Evolutionary conservation across 1,284 basidiomycete species (phyloP).

Genomic region (Leccinum pallidistipes): DNA sequence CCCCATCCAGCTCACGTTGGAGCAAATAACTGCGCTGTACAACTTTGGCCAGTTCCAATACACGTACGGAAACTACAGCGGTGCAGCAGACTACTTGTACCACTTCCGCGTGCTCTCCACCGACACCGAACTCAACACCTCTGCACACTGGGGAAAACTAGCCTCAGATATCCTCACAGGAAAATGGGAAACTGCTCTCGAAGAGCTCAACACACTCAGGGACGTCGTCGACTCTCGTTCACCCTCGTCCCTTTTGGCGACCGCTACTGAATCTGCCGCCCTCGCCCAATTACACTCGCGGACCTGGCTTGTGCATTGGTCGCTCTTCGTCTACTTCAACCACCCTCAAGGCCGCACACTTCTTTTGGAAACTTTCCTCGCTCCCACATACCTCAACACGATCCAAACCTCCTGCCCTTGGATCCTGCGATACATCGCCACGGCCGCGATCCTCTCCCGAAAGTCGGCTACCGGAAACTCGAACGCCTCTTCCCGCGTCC

Average conservation of each 20-base stretch:
- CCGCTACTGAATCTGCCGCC: slow-evolving; percentile 58
- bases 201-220: slow-evolving; percentile 91
- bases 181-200: slow-evolving; percentile 91
- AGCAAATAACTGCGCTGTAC: slow-evolving; percentile 96
- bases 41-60: slow-evolving; percentile 99
- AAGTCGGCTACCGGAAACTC: slow-evolving; percentile 57
- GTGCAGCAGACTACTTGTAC: slow-evolving; percentile 96
- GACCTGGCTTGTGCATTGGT: slow-evolving; percentile 98
- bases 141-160: slow-evolving; percentile 98
- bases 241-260: slow-evolving; percentile 47
- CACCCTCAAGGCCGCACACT: slow-evolving; percentile 91
- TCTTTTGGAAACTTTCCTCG: slow-evolving; percentile 94
- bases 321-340: slow-evolving; percentile 98
- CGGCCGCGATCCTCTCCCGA: slow-evolving; percentile 90
- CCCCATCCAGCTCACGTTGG: slow-evolving; percentile 73
- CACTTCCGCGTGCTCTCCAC: slow-evolving; percentile 98
- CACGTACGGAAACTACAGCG: slow-evolving; percentile 94
- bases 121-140: slow-evolving; percentile 88
- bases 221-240: slow-evolving; percentile 87
- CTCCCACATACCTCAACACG: slow-evolving; percentile 95
- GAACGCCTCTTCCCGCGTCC: slow-evolving; percentile 65
- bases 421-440: slow-evolving; percentile 93
- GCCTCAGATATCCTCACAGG: slow-evolving; percentile 95
- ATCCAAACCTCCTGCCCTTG: slow-evolving; percentile 96
- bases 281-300: slow-evolving; percentile 90